A percentile compares a stretch with the other conserved stretches of the same genome.
Conservation (phyloP, 2,329 filamentous ascomycete species). For the Cordyceps tenuipes region DNA sequence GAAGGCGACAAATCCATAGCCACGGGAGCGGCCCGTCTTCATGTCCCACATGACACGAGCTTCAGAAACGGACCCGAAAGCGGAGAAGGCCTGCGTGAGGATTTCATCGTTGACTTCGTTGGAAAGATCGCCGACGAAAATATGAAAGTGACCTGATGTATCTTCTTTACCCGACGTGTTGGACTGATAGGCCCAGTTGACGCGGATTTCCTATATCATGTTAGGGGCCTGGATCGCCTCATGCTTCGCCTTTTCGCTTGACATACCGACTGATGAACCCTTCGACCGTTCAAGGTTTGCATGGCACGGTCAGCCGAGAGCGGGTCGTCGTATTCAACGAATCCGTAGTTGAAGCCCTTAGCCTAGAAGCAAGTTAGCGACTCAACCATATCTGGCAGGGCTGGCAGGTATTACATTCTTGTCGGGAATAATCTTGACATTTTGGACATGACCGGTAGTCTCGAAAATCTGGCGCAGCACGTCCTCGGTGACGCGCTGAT, state of each 20-base stretch:
- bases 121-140: constrained; percentile 94
- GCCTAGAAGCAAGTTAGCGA: constrained; percentile 48
- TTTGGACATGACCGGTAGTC: constrained; percentile 95
- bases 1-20: constrained; percentile 97
- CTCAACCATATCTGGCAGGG: neutral
- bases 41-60: constrained; percentile 99
- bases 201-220: constrained; percentile 73
- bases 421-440: constrained; percentile 98
- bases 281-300: constrained; percentile 89
- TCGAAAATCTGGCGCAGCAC: constrained; percentile 97
- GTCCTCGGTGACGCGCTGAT: constrained; percentile 92
- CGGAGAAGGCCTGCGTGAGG: constrained; percentile 85
- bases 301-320: constrained; percentile 94
- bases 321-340: constrained; percentile 97
- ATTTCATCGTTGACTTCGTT: constrained; percentile 99
- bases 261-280: constrained; percentile 88
- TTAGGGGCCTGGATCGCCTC: constrained; percentile 17
- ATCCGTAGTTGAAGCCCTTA: constrained; percentile 98
- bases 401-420: constrained; percentile 72
- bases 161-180: constrained; percentile 93
- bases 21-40: constrained; percentile 96
- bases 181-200: constrained; percentile 99
- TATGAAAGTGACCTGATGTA: constrained; percentile 96
- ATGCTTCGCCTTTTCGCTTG: neutral
- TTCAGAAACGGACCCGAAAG: constrained; percentile 92